phyloP scores from a whole-genome alignment of 2,329 filamentous ascomycete genomes.

The Botrytis deweyae region DNA sequence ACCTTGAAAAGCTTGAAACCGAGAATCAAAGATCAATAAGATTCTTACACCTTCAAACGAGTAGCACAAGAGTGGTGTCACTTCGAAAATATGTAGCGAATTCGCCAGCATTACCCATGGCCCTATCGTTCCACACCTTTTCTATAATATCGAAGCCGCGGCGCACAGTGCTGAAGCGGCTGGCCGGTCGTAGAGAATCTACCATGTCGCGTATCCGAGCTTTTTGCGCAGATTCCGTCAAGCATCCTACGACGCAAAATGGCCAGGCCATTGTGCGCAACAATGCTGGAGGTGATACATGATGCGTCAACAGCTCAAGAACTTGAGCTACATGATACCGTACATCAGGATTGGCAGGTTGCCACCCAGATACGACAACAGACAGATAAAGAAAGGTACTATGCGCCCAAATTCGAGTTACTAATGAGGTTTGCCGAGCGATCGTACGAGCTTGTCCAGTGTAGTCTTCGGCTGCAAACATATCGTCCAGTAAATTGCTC shows the following conservation, averaged over 20 bases:
- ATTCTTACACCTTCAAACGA: slow-evolving; percentile 31
- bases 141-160: slow-evolving; percentile 35
- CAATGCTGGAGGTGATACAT: slow-evolving; percentile 26
- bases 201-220: slow-evolving; percentile 28
- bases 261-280: slow-evolving; percentile 33
- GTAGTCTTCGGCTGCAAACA: slow-evolving; percentile 23
- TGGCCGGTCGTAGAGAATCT: slow-evolving; percentile 26
- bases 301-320: slow-evolving; percentile 24
- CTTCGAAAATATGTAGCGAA: slow-evolving; percentile 38
- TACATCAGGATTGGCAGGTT: slow-evolving; percentile 27
- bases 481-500: slow-evolving; percentile 22
- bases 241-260: slow-evolving; percentile 32
- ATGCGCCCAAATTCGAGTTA: slow-evolving; percentile 29
- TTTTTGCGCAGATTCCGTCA: slow-evolving; percentile 29
- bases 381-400: slow-evolving; percentile 29
- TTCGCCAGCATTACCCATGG: slow-evolving; percentile 27
- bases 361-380: slow-evolving; percentile 31
- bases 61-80: slow-evolving; percentile 37
- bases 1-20: neutral
- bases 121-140: slow-evolving; percentile 29
- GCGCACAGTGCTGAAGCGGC: slow-evolving; percentile 39
- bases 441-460: slow-evolving; percentile 19
- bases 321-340: slow-evolving; percentile 27
- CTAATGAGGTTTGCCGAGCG: slow-evolving; percentile 22
- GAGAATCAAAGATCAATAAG: neutral